Evolutionary conservation across 352 stramenopile species (phyloP).

Genomic region (Pythium brachiatum): DNA sequence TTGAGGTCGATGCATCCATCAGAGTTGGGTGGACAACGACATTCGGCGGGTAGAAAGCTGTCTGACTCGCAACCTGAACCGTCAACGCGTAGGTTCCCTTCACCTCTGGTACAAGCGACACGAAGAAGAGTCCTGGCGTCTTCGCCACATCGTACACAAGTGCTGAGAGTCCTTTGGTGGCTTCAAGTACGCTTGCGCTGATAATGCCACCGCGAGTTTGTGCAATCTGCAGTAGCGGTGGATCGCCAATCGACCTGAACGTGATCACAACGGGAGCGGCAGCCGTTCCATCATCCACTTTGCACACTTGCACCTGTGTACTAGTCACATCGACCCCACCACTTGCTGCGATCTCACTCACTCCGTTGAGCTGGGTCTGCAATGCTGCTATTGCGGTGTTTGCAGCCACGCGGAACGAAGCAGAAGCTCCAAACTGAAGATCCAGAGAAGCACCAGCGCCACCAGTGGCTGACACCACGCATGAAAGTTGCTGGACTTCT

Average conservation of each 20-base stretch:
- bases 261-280: constrained; percentile 37
- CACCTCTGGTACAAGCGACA: constrained; percentile 82
- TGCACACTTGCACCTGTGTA: constrained; percentile 34
- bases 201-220: constrained; percentile 53
- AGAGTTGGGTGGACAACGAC: constrained; percentile 81
- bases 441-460: constrained; percentile 43
- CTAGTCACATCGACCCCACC: constrained; percentile 59
- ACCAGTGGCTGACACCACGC: constrained; percentile 36
- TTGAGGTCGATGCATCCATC: constrained; percentile 60
- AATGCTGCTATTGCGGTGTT: constrained; percentile 37
- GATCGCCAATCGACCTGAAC: constrained; percentile 51
- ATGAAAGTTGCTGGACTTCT: constrained; percentile 55
- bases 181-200: constrained; percentile 42
- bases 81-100: constrained; percentile 63
- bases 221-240: constrained; percentile 32
- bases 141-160: constrained; percentile 65
- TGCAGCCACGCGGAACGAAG: constrained; percentile 31
- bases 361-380: constrained; percentile 46
- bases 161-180: constrained; percentile 61
- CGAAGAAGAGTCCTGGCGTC: constrained; percentile 65
- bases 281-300: constrained; percentile 29
- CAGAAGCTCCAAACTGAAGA: constrained; percentile 39
- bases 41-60: constrained; percentile 66
- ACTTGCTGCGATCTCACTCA: constrained; percentile 32
- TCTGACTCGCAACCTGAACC: constrained; percentile 45